Percentiles rank a stretch among this genome's conserved stretches.
Conservation (phyloP, 2,329 filamentous ascomycete species). For the Penicillium freii region DNA sequence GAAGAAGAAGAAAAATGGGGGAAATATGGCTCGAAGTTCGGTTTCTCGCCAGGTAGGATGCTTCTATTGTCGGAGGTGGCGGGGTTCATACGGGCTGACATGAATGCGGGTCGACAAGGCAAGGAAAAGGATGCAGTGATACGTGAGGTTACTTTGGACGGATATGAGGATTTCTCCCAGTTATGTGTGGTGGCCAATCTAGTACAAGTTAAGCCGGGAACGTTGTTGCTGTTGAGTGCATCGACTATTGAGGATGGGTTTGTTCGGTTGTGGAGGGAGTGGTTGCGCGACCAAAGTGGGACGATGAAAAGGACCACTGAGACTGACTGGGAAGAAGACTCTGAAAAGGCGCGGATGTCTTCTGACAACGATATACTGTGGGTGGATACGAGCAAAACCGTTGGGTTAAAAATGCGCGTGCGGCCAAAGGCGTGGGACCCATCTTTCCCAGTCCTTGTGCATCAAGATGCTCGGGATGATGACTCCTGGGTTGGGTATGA, state of each 20-base stretch:
- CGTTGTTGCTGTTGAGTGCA: slow-evolving; percentile 62
- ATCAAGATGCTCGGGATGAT: slow-evolving; percentile 56
- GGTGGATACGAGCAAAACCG: slow-evolving; percentile 61
- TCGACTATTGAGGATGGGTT: slow-evolving; percentile 67
- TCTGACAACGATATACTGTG: slow-evolving; percentile 58
- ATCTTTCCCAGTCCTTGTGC: slow-evolving; percentile 52
- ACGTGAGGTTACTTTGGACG: slow-evolving; percentile 64
- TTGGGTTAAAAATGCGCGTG: slow-evolving; percentile 69
- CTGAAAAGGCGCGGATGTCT: slow-evolving; percentile 7
- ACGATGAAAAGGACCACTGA: neutral
- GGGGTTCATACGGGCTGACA: slow-evolving; percentile 8
- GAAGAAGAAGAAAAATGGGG: slow-evolving; percentile 8
- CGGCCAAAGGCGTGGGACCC: slow-evolving; percentile 50
- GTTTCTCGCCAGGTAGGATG: slow-evolving; percentile 16
- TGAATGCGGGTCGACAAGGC: slow-evolving; percentile 4
- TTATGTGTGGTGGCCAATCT: slow-evolving; percentile 67
- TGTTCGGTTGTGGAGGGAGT: slow-evolving; percentile 69
- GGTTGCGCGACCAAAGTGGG: slow-evolving; percentile 56
- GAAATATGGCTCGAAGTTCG: neutral
- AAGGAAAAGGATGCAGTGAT: slow-evolving; percentile 41
- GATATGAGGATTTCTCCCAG: slow-evolving; percentile 71
- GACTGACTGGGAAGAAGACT: slow-evolving; percentile 17
- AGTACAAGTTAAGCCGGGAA: slow-evolving; percentile 62
- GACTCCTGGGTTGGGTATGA: slow-evolving; percentile 63
- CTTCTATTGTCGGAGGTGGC: slow-evolving; percentile 1